Base-by-base conservation (phyloP, 306 rosid genomes). In the Lathyrus aphaca region DNA sequence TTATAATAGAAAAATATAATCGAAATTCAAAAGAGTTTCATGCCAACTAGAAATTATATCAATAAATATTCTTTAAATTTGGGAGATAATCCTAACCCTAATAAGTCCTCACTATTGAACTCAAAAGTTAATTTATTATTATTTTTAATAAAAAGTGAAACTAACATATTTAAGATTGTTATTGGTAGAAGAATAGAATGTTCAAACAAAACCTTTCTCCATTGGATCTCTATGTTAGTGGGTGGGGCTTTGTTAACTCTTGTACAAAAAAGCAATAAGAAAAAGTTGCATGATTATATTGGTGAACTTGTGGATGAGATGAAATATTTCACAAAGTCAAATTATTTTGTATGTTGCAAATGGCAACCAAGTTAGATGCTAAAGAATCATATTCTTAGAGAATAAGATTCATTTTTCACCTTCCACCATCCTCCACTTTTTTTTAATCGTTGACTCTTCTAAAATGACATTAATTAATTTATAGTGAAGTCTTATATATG, bases 361-460 rank as follows among this genome's bases (percentile, higher is more conserved):
- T 82, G 82, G 79, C 78, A 63, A 54, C 72, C 68, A 77, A 72
- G 79, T 73, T 64, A 18, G 82, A 75, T 83, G 87, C 84, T 6
- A 30, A 17, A 75, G 86, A 86, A 81, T 86, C 86, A 39, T 66
- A 80, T 86, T 83, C 90, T 68, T 76, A 39, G 32, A 73, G 87
- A 78, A 86, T 79, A 23, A 64, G 86, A 78, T 86, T 86, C 90
- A 21, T 73, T 58, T 76, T 50, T 13, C 70, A 57, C 73, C 77
- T 70, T 79, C 85, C 85, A 82, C 84, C 80, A 77, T 57, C 74
- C 55, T 72, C 29, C 71, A 54, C 73, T 43, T 86, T 78, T 73
- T 64, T 18, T 17, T 18, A 65, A 56, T 80, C 80, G 86, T 86
- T 83, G 90, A 86, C 90, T 80, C 82, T 80, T 65, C 14, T 30